These are phyloP conservation scores for Aphanomyces cochlioides DNA, from an alignment of 352 stramenopile species.

Conservation along the genomic window DNA sequence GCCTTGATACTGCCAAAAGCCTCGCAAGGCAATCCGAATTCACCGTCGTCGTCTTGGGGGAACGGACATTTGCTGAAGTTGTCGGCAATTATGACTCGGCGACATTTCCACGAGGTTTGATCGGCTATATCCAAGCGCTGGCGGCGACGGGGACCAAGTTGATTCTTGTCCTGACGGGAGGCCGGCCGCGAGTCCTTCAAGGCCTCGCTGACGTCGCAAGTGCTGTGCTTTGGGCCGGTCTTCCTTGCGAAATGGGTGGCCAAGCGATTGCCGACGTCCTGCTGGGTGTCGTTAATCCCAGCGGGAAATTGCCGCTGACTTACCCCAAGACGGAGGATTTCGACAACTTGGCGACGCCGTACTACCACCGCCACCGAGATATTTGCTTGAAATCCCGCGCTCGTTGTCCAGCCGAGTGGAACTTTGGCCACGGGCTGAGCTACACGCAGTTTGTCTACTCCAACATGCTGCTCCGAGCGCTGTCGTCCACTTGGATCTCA, in stretches of 20 bases:
- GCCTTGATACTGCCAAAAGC: neutral
- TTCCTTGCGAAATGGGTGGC: conserved; percentile 77
- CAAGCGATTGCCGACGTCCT: conserved; percentile 67
- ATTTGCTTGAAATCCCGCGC: conserved; percentile 24
- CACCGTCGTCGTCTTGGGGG: conserved; percentile 69
- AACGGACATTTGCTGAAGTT: conserved; percentile 78
- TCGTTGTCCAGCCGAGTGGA: conserved; percentile 57
- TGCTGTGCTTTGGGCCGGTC: conserved; percentile 62
- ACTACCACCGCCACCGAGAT: conserved; percentile 43
- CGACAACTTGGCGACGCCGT: conserved; percentile 49
- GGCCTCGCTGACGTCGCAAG: conserved; percentile 43
- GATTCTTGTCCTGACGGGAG: conserved; percentile 65
- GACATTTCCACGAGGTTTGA: conserved; percentile 53
- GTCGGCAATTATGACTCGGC: conserved; percentile 62
- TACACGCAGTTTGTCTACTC: conserved; percentile 66
- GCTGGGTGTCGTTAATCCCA: conserved; percentile 69
- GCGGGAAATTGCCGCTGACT: conserved; percentile 71
- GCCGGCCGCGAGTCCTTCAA: conserved; percentile 57
- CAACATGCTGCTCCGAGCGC: conserved; percentile 39
- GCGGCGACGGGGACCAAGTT: conserved; percentile 54
- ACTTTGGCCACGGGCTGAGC: conserved; percentile 68
- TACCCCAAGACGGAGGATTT: conserved; percentile 59
- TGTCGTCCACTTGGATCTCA: conserved; percentile 21
- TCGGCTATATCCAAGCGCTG: conserved; percentile 58
- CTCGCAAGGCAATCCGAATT: conserved; percentile 33